These are phyloP conservation scores for Pyrus hybrid DNA, from an alignment of 331 rosid genomes.

Conservation along the genomic window DNA sequence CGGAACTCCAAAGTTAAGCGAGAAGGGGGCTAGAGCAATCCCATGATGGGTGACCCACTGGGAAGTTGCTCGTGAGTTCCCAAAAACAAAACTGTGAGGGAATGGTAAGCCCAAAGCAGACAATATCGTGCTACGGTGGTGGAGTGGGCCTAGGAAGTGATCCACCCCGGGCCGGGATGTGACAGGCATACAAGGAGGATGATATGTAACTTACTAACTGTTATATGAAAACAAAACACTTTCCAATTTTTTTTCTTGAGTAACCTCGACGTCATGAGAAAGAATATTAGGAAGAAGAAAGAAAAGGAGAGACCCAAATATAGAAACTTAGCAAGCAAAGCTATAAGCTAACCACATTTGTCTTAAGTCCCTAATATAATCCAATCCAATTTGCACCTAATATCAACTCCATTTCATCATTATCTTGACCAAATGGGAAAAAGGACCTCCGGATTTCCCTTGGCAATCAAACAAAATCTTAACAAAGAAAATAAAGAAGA, in stretches of 20 bases:
- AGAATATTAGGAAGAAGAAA: background rate
- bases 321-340: background rate
- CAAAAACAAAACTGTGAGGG: no score
- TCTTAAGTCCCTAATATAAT: slow-evolving; percentile 17
- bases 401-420: slow-evolving; percentile 54
- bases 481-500: background rate
- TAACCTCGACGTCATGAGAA: background rate
- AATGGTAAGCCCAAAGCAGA: no score
- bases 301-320: background rate
- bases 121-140: no score
- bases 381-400: slow-evolving; percentile 25
- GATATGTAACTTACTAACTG: background rate
- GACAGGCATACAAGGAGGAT: no score
- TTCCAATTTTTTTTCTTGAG: background rate
- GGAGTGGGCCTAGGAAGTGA: no score
- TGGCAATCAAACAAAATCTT: slow-evolving; percentile 53
- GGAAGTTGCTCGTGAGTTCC: no score
- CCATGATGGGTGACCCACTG: no score
- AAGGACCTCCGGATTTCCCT: slow-evolving; percentile 40
- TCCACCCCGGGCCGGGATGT: no score
- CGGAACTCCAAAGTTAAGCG: no score
- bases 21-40: no score
- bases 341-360: slow-evolving; percentile 27
- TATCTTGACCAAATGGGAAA: slow-evolving; percentile 56
- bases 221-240: background rate